Evolutionary conservation across 2,329 filamentous ascomycete genomes (phyloP).

Genomic region (Aureobasidium sp.): DNA sequence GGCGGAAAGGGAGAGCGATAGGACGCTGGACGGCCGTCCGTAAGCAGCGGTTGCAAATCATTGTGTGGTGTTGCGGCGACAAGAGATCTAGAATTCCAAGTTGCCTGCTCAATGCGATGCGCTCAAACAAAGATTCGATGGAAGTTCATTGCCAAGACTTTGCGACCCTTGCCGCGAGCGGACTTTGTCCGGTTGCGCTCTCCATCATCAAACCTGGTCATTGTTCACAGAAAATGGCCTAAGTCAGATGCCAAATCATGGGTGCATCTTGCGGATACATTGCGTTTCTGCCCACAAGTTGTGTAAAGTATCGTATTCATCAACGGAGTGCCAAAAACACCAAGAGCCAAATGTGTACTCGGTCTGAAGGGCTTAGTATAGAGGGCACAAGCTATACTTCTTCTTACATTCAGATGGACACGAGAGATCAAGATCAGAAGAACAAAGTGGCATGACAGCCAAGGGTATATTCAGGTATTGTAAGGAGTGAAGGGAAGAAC

Average conservation of each 20-base stretch:
- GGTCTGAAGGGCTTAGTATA: background rate
- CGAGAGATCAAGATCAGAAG: background rate
- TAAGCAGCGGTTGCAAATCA: slow-evolving; percentile 36
- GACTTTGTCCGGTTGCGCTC: slow-evolving; percentile 17
- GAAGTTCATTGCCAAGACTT: background rate
- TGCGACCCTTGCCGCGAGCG: background rate
- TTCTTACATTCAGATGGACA: background rate
- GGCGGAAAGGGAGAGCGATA: background rate
- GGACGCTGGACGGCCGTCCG: slow-evolving; percentile 27
- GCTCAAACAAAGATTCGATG: slow-evolving; percentile 10
- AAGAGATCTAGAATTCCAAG: background rate
- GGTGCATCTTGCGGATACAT: too few species aligned
- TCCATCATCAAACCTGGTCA: background rate
- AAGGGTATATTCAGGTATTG: slow-evolving; percentile 20
- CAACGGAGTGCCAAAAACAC: too few species aligned
- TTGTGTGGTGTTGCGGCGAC: slow-evolving; percentile 19
- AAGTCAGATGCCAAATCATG: too few species aligned
- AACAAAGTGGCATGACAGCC: slow-evolving; percentile 10
- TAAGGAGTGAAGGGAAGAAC: slow-evolving; percentile 13
- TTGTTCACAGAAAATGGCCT: too few species aligned
- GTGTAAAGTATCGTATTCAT: too few species aligned
- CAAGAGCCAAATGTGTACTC: too few species aligned
- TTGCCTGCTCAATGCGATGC: background rate
- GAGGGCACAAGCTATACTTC: background rate
- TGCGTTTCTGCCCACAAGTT: background rate